Conservation (phyloP, 1,284 basidiomycete genomes). For the Butyriboletus appendiculatus region DNA sequence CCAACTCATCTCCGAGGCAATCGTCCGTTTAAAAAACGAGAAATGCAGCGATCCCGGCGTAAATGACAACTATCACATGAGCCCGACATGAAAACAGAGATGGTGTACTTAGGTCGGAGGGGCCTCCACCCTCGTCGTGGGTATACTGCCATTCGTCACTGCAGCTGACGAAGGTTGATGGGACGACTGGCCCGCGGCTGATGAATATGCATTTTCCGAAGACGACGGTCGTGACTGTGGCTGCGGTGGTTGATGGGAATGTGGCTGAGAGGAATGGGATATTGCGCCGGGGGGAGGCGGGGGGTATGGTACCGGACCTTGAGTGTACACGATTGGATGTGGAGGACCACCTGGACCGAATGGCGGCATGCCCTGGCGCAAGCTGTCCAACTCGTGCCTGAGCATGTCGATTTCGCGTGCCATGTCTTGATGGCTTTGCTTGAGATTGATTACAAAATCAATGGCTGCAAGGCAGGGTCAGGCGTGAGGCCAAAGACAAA, state of each 20-base stretch:
- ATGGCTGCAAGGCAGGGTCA: constrained; percentile 60
- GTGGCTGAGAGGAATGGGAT: constrained; percentile 41
- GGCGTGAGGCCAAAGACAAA: constrained; percentile 2
- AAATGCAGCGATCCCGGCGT: constrained; percentile 26
- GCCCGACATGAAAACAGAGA: constrained; percentile 11
- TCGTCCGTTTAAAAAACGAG: constrained; percentile 26
- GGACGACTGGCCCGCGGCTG: constrained; percentile 35
- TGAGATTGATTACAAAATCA: constrained; percentile 81
- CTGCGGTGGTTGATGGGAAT: constrained; percentile 38
- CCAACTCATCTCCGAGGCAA: constrained; percentile 16
- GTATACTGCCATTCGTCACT: constrained; percentile 36
- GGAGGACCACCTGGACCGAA: constrained; percentile 53
- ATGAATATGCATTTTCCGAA: constrained; percentile 51
- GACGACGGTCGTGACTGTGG: constrained; percentile 43
- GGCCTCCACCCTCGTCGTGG: constrained; percentile 33
- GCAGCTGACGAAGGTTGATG: constrained; percentile 34
- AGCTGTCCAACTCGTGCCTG: constrained; percentile 69
- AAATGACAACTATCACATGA: constrained; percentile 16
- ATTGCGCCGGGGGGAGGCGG: constrained; percentile 44
- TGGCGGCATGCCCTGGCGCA: constrained; percentile 60
- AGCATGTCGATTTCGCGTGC: constrained; percentile 75
- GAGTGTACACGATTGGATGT: constrained; percentile 55
- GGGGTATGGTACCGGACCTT: constrained; percentile 44
- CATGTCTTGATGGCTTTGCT: constrained; percentile 76
- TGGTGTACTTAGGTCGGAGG: constrained; percentile 25